Percentiles rank a stretch among this genome's conserved stretches.
These are phyloP conservation scores for Zygnema circumcarinatum DNA, from an alignment of 139 green algal species.

Conservation along the genomic window DNA sequence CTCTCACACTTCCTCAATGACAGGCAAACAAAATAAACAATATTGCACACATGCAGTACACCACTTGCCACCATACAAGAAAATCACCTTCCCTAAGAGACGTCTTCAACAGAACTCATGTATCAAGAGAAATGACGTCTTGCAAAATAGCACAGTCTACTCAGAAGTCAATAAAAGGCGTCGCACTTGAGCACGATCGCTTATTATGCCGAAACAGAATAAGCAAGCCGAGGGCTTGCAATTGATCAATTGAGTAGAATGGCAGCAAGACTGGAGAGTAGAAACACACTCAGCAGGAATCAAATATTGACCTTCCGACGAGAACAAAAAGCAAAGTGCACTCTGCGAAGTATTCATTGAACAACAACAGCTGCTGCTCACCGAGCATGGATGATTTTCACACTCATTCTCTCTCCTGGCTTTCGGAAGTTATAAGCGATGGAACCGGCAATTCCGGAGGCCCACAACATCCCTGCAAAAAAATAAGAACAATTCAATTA, in stretches of 20 bases:
- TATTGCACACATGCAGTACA: no score
- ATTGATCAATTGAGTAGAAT: neutral
- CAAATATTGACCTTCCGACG: neutral
- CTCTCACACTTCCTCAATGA: neutral
- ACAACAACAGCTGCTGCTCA: slow-evolving; percentile 1
- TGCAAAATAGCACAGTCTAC: neutral
- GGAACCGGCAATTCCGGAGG: slow-evolving; percentile 29
- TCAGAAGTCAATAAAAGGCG: neutral
- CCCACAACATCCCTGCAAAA: slow-evolving; percentile 16
- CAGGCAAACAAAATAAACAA: neutral
- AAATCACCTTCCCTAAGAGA: neutral
- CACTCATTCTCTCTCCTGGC: slow-evolving; percentile 44
- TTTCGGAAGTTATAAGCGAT: slow-evolving; percentile 47
- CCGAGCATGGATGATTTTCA: slow-evolving; percentile 50
- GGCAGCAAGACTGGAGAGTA: slow-evolving; percentile 2
- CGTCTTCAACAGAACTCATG: neutral
- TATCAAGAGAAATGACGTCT: neutral
- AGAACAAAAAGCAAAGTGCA: neutral
- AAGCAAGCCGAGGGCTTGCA: neutral
- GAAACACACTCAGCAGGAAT: neutral
- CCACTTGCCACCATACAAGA: neutral
- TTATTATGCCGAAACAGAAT: neutral
- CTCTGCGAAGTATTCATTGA: neutral
- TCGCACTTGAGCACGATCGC: neutral
- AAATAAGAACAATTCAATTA: slow-evolving; percentile 10